Evolutionary conservation across 768 basidiomycete genomes (phyloP).

Genomic region (Agaricus subrufescens): DNA sequence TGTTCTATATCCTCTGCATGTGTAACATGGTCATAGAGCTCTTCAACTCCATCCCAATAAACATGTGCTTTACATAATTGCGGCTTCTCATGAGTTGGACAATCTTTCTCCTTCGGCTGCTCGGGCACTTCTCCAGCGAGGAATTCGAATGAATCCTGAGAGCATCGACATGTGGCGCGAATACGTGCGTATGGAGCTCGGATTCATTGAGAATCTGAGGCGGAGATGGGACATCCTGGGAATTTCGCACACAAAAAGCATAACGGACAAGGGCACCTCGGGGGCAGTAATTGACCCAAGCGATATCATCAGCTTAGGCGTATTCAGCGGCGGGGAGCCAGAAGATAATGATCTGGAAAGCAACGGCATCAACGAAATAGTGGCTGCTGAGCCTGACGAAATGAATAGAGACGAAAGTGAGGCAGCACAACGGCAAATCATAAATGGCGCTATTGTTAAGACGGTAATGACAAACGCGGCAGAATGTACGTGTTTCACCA

Average conservation of each 20-base stretch:
- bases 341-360: constrained; percentile 21
- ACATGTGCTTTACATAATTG: constrained; percentile 76
- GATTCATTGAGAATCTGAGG: constrained; percentile 75
- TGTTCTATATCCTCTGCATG: constrained; percentile 4
- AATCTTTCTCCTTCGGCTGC: constrained; percentile 74
- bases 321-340: constrained; percentile 8
- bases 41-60: constrained; percentile 82
- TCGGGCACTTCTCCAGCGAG: constrained; percentile 79
- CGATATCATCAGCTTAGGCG: constrained; percentile 14
- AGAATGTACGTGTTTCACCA: constrained; percentile 44
- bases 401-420: constrained; percentile 43
- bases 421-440: constrained; percentile 58
- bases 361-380: constrained; percentile 21
- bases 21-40: constrained; percentile 45
- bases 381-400: constrained; percentile 33
- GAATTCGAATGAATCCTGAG: constrained; percentile 71
- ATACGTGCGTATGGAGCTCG: constrained; percentile 87
- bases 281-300: constrained; percentile 20
- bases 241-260: constrained; percentile 29
- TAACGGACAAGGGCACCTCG: constrained; percentile 19
- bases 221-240: constrained; percentile 80
- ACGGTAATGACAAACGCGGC: constrained; percentile 72
- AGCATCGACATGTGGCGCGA: constrained; percentile 82
- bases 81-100: constrained; percentile 78
- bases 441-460: constrained; percentile 77